Conservation (phyloP, 768 basidiomycete species). For the Crucibulum laeve region DNA sequence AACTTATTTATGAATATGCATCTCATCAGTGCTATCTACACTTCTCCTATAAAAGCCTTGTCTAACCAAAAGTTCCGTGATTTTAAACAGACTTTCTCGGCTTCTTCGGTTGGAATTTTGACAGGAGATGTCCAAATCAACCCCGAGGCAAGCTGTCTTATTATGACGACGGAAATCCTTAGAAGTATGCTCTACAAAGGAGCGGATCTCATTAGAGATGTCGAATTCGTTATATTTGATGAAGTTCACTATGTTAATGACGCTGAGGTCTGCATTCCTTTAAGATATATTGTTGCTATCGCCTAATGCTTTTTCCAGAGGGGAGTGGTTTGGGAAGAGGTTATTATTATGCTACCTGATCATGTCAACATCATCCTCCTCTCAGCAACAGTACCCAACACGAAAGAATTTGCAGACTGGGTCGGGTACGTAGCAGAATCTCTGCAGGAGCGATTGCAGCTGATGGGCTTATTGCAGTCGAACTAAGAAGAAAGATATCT, state of each 20-base stretch:
- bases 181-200: conserved; percentile 99
- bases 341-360: conserved; percentile 99
- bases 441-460: not conserved
- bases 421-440: conserved; percentile 68
- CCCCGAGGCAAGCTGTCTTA: conserved; percentile 92
- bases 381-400: conserved; percentile 97
- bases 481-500: conserved; percentile 99
- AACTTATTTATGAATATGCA: conserved; percentile 3
- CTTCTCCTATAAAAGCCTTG: conserved; percentile 96
- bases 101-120: conserved; percentile 88
- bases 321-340: conserved; percentile 99
- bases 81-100: conserved; percentile 94
- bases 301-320: conserved; percentile 44
- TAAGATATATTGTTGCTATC: not conserved
- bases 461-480: conserved; percentile 48
- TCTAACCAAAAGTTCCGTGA: conserved; percentile 99
- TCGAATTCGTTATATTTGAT: conserved; percentile 99
- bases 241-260: conserved; percentile 99
- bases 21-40: conserved; percentile 84
- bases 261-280: conserved; percentile 65
- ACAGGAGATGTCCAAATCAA: conserved; percentile 99
- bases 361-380: conserved; percentile 97
- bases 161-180: conserved; percentile 98
- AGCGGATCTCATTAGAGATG: conserved; percentile 96
- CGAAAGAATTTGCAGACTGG: conserved; percentile 98